These are phyloP conservation scores for Xylaria sp. DNA, from an alignment of 2,329 filamentous ascomycete genomes.

Conservation along the genomic window DNA sequence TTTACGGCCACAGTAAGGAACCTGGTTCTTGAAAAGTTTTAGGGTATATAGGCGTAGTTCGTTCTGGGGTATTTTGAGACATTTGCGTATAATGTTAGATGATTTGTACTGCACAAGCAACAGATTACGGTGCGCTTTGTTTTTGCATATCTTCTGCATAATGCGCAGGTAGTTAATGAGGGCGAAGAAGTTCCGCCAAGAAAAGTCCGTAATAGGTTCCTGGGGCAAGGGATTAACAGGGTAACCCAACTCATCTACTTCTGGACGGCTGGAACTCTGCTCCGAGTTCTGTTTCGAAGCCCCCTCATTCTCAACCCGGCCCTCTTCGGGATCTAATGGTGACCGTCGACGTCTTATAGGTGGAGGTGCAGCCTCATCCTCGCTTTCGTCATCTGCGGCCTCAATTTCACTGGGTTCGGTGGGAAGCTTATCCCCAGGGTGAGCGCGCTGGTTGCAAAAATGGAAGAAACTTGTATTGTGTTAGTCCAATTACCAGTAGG, in stretches of 20 bases:
- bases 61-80: constrained; percentile 86
- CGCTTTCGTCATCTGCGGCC: constrained; percentile 56
- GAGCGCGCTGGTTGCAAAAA: constrained; percentile 70
- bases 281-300: constrained; percentile 41
- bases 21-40: constrained; percentile 98
- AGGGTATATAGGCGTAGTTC: constrained; percentile 90
- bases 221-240: constrained; percentile 72
- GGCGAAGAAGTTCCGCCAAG: constrained; percentile 92
- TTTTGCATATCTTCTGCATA: constrained; percentile 96
- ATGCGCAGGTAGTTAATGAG: constrained; percentile 94
- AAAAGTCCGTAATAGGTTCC: constrained; percentile 86
- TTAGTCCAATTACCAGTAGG: constrained; percentile 26
- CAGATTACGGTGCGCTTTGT: constrained; percentile 92
- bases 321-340: constrained; percentile 46
- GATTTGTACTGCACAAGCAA: constrained; percentile 96
- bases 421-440: constrained; percentile 37
- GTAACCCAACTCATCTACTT: constrained; percentile 87
- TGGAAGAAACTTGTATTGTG: constrained; percentile 74
- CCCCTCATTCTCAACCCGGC: constrained; percentile 36
- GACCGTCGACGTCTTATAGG: constrained; percentile 71
- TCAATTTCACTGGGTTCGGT: constrained; percentile 42
- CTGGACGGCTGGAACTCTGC: constrained; percentile 52
- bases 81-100: constrained; percentile 87
- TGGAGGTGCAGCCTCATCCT: constrained; percentile 83
- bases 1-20: constrained; percentile 96